Evolutionary conservation across 768 basidiomycete species (phyloP).

Genomic region (Pleurotus sapidus): DNA sequence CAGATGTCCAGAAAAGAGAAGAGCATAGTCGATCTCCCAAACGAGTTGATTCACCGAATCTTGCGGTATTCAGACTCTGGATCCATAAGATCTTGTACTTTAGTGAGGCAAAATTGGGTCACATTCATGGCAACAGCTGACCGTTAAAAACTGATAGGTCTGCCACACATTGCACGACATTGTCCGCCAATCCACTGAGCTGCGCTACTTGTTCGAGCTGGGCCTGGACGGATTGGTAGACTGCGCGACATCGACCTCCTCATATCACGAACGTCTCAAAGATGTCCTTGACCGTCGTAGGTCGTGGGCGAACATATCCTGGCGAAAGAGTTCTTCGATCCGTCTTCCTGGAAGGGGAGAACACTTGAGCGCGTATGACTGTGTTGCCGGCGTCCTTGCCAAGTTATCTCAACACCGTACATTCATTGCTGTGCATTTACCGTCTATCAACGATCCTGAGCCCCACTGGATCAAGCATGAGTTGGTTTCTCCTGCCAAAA

Average conservation of each 20-base stretch:
- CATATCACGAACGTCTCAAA: slow-evolving; percentile 16
- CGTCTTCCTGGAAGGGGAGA: slow-evolving; percentile 19
- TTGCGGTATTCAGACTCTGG: not conserved
- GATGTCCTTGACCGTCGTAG: slow-evolving; percentile 16
- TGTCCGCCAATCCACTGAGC: slow-evolving; percentile 13
- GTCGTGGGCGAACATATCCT: slow-evolving; percentile 21
- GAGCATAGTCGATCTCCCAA: not conserved
- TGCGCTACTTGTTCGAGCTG: slow-evolving; percentile 38
- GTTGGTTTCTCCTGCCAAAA: slow-evolving; percentile 39
- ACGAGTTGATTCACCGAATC: not conserved
- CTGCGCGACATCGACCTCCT: slow-evolving; percentile 7
- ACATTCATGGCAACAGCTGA: not conserved
- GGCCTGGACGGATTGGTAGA: slow-evolving; percentile 31
- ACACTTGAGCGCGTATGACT: slow-evolving; percentile 43
- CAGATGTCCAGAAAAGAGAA: not conserved
- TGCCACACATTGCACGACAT: not conserved
- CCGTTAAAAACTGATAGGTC: not conserved
- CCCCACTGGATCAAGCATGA: slow-evolving; percentile 25
- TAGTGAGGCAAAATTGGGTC: not conserved
- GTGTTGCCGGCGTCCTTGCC: slow-evolving; percentile 58
- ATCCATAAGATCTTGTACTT: not conserved
- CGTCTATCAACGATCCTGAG: slow-evolving; percentile 3
- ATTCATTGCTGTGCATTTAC: slow-evolving; percentile 21
- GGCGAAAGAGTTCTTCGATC: slow-evolving; percentile 10
- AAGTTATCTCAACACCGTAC: slow-evolving; percentile 28